Base-by-base conservation (phyloP, 805 yeast species). In the Metschnikowia dekortorum region DNA sequence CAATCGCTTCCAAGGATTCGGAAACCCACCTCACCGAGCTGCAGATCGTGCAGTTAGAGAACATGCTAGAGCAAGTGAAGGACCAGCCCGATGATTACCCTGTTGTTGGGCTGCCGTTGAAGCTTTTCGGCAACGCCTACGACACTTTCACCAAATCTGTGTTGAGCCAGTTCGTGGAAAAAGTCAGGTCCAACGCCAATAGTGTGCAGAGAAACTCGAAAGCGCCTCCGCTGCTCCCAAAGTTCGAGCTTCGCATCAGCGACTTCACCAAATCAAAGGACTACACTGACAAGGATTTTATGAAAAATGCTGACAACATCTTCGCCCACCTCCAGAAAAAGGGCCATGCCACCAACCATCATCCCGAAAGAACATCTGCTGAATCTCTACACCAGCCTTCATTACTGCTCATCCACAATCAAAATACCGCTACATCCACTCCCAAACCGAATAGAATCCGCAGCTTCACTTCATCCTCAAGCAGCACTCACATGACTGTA, bases 111-210 rank as follows among this genome's bases (percentile, higher is more conserved):
- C 70, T 75, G n/a, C 78, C 78, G 1, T 61, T 73, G 41, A 73
- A 73, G 51, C 58, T 73, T 13, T 73, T 69, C 51, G 66, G 68
- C 7, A 65, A 62, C 44, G 63, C 70, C 33, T 73, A 73, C 53
- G 70, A 73, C 53, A 73, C 78, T 0, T 73, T 63, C 48, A 73
- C 78, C 9, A 69, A 70, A 46, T 71, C 58, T 4, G 45, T 56
- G 8, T 54, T 57, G 42, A 48, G 49, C n/a, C 49, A 47, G 32
- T 52, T 57, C 33, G 59, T 57, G 35, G 59, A 57, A 14, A 53
- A 55, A 26, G 60, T 57, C 35, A 51, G 59, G 6, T 52, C 54
- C 13, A 53, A 51, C 13, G 57, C 56, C 35, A 52, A 49, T 40
- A 55, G 53, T 34, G 52, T 51, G 59, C 39, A 64, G 40, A 33